phyloP scores from a whole-genome alignment of 2,329 filamentous ascomycete genomes.

The Pyrenophora seminiperda region DNA sequence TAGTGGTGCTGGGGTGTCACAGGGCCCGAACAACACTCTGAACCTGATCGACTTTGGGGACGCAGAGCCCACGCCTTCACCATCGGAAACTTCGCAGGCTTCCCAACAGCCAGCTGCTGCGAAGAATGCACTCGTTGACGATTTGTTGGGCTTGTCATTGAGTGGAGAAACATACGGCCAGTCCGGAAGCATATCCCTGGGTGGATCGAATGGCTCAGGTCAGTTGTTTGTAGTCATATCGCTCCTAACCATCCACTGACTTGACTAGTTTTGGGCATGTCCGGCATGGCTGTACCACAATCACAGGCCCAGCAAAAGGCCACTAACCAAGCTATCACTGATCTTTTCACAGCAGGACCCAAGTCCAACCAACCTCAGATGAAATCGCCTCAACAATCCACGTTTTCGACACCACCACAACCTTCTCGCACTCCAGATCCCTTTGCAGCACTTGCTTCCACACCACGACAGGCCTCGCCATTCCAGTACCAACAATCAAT shows the following conservation, averaged over 20 bases:
- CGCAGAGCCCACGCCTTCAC: constrained; percentile 57
- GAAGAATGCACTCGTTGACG: constrained; percentile 78
- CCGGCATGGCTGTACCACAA: constrained; percentile 40
- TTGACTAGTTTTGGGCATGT: constrained; percentile 38
- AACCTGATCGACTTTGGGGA: constrained; percentile 92
- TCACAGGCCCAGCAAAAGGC: constrained; percentile 48
- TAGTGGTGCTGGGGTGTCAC: constrained; percentile 65
- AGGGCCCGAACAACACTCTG: constrained; percentile 75
- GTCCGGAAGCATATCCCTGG: constrained; percentile 81
- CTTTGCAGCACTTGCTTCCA: constrained; percentile 63
- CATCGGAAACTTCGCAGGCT: constrained; percentile 40
- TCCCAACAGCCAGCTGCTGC: constrained; percentile 55
- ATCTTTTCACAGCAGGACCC: constrained; percentile 61
- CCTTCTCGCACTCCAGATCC: constrained; percentile 56
- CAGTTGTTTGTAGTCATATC: not conserved
- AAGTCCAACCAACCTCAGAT: constrained; percentile 47
- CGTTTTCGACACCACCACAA: constrained; percentile 46
- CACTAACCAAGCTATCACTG: constrained; percentile 59
- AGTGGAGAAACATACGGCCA: constrained; percentile 69
- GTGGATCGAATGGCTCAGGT: constrained; percentile 57
- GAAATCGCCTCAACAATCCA: constrained; percentile 53
- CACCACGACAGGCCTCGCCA: constrained; percentile 57
- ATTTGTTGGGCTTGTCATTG: constrained; percentile 86
- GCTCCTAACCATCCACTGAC: constrained; percentile 14
- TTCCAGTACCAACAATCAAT: constrained; percentile 56